Evolutionary conservation across 1,284 basidiomycete genomes (phyloP).

Genomic region (Trichosporon inkin): DNA sequence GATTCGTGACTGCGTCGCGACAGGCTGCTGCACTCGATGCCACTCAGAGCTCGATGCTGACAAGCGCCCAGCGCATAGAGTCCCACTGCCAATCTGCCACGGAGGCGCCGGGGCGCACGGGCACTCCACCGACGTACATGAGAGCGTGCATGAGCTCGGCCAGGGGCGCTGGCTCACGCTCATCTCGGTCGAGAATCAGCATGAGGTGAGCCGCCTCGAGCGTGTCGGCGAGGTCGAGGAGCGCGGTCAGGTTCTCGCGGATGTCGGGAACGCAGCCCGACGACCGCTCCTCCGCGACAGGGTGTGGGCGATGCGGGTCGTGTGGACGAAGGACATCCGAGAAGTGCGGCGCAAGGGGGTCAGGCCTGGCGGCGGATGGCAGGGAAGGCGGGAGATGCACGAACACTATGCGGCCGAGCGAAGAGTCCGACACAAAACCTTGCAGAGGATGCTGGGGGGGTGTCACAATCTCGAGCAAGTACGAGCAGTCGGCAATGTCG

Average conservation of each 20-base stretch:
- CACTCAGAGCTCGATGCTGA: slow-evolving; percentile 46
- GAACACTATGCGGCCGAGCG: slow-evolving; percentile 36
- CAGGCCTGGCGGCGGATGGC: slow-evolving; percentile 24
- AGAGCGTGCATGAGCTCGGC: slow-evolving; percentile 46
- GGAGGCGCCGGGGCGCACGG: slow-evolving; percentile 36
- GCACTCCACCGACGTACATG: slow-evolving; percentile 48
- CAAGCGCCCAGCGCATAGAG: slow-evolving; percentile 44
- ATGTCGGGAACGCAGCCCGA: slow-evolving; percentile 36
- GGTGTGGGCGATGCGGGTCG: slow-evolving; percentile 36
- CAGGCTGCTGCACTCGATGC: too few species aligned
- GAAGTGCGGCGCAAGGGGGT: slow-evolving; percentile 40
- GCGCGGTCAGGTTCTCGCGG: slow-evolving; percentile 44
- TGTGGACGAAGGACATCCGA: slow-evolving; percentile 44
- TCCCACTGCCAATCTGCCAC: slow-evolving; percentile 49
- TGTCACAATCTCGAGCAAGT: slow-evolving; percentile 45
- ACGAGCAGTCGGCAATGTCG: slow-evolving; percentile 28
- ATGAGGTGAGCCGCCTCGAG: slow-evolving; percentile 41
- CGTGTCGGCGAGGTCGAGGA: slow-evolving; percentile 48
- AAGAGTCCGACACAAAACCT: slow-evolving; percentile 39
- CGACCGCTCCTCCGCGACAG: slow-evolving; percentile 25
- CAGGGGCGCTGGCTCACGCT: slow-evolving; percentile 40
- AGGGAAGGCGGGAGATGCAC: slow-evolving; percentile 39
- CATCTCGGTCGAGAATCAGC: slow-evolving; percentile 43
- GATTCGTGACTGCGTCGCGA: too few species aligned
- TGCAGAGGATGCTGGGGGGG: slow-evolving; percentile 39